Conservation (phyloP, 176 grass and related monocot genomes). For the Raddia distichophylla region DNA sequence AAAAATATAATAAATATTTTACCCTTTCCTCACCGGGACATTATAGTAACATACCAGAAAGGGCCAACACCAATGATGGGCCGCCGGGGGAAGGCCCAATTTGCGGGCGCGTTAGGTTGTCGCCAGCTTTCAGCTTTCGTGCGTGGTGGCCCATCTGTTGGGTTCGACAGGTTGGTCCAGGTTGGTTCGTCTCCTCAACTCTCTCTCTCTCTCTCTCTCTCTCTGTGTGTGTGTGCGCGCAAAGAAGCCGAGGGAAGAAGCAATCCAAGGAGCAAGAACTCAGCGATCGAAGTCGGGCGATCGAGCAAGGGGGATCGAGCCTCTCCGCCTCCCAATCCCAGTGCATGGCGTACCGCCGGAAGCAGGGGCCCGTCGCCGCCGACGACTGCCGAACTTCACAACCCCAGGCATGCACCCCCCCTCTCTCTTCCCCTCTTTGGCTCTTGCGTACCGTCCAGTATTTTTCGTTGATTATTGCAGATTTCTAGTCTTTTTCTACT, state of each 20-base stretch:
- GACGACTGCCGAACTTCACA: slow-evolving; percentile 35
- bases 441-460: not conserved
- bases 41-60: too few relatives aligned
- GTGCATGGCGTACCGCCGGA: slow-evolving; percentile 63
- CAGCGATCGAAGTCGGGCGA: too few relatives aligned
- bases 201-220: too few relatives aligned
- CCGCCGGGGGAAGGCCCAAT: too few relatives aligned
- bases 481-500: not conserved
- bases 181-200: not conserved
- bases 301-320: not conserved
- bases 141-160: not conserved
- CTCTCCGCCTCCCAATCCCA: not conserved
- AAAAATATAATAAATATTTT: too few relatives aligned
- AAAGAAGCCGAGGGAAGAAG: not conserved
- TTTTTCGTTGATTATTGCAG: not conserved
- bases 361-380: slow-evolving; percentile 38
- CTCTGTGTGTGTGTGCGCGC: too few relatives aligned
- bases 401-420: slow-evolving; percentile 31
- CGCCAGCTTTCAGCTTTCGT: too few relatives aligned
- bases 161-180: slow-evolving; percentile 11
- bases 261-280: not conserved
- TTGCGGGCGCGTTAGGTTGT: too few relatives aligned
- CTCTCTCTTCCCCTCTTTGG: too few relatives aligned
- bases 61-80: too few relatives aligned
- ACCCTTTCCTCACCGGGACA: too few relatives aligned